Evolutionary conservation across 2,329 filamentous ascomycete species (phyloP), one percentile per base, ranked within the genome.

Genomic region (Apiospora sp.): DNA sequence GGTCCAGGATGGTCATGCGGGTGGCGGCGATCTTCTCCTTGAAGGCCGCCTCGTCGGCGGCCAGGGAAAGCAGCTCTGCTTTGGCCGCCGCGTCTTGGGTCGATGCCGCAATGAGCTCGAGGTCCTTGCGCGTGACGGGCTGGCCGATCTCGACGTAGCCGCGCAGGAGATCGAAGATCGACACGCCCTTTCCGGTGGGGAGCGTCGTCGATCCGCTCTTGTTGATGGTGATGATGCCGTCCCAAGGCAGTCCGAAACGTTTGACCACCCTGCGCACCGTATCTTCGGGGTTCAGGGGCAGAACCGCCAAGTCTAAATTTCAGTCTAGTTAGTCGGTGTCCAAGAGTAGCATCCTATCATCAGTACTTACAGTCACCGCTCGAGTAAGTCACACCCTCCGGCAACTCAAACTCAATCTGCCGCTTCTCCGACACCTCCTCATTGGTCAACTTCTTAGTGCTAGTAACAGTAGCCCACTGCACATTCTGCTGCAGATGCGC

Each of bases 241-340:
- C 90, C 87, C 87, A 90, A 0, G 89, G 86, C 3, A 92, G 81
- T 2, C 85, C 83, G 73, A 91, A 92, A 67, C 85, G 83, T 44
- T 83, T 84, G 78, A 92, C 87, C 0, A 87, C 88, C 30, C 88
- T 84, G 30, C 85, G 85, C 7, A 92, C 86, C 8, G 85, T 86
- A 51, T 84, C 81, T 48, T 84, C 82, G 2, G 87, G 88, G 76
- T 92, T 92, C 24, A 90, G 81, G 1, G 90, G 90, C 1, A 91
- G 82, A 4, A 91, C 83, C 1, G 88, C 87, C 8, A 92, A 84
- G 76, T 92, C 68, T 70, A 19, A 16, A 5, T 37, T 22, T 6
- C 24, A 44, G 13, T 27, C 14, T 22, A 24, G 37, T 68, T 16
- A 68, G 67, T 30, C 3, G 19, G 22, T 34, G 5, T 68, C 41